phyloP scores from a whole-genome alignment of 1,284 basidiomycete genomes.

The Porogramme epimiltina region DNA sequence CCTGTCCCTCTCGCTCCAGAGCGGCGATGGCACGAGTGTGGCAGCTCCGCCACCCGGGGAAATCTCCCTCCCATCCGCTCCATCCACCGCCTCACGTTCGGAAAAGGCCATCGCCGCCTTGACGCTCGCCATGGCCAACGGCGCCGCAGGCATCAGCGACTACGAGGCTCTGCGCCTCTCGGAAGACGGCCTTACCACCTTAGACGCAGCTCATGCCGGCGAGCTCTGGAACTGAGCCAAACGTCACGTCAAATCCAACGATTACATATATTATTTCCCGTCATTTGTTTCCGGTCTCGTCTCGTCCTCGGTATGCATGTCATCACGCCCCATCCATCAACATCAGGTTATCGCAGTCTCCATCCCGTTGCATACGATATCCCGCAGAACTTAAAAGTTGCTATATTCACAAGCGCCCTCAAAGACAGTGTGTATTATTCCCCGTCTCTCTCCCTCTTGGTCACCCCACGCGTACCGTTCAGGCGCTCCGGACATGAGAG shows the following conservation, averaged over 20 bases:
- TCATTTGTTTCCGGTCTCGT: too few species aligned
- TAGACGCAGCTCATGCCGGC: constrained; percentile 52
- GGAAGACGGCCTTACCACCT: constrained; percentile 38
- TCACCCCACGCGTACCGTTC: constrained; percentile 5
- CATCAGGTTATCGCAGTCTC: neutral
- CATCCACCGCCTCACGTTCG: constrained; percentile 38
- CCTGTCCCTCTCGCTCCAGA: constrained; percentile 18
- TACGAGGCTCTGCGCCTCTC: constrained; percentile 56
- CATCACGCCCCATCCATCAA: neutral
- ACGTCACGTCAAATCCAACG: neutral
- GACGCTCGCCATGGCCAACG: constrained; percentile 65
- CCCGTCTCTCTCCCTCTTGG: constrained; percentile 10
- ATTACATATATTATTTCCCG: neutral
- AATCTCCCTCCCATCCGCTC: constrained; percentile 3
- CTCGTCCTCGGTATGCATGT: neutral
- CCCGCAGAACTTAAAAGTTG: constrained; percentile 18
- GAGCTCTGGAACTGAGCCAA: constrained; percentile 57
- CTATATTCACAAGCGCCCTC: constrained; percentile 23
- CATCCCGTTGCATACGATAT: constrained; percentile 3
- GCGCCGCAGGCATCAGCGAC: constrained; percentile 67
- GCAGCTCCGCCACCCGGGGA: constrained; percentile 6
- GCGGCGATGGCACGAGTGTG: constrained; percentile 20
- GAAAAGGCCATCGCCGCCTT: constrained; percentile 68
- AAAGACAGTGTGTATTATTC: constrained; percentile 18
- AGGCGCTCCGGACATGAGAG: neutral